Evolutionary conservation across 2,329 filamentous ascomycete genomes (phyloP), one percentile per base, ranked within the genome.

Genomic region (Botryosphaeria dothidea): DNA sequence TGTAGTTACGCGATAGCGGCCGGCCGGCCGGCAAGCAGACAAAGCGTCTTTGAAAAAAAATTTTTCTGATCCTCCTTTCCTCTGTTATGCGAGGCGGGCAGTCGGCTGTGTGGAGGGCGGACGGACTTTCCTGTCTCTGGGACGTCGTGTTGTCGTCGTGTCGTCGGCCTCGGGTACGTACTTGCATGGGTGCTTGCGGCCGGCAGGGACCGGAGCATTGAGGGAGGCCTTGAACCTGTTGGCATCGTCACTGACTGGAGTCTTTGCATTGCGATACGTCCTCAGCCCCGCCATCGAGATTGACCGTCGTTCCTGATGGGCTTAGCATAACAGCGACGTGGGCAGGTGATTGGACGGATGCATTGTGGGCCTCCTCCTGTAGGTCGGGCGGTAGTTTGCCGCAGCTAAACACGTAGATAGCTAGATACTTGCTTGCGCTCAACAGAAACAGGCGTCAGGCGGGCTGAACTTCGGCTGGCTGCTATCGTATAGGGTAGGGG

Each of bases 341-440:
- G 54, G 15, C 9, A 23, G 54, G 23, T 36, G 54, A 57, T 57
- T 57, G 54, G 54, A 13, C 54, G 54, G 54, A 36, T 9, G 54
- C 36, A n/a, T 17, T 5, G 54, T 57, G 54, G 54, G 34, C 21
- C 54, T 13, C 8, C 21, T 19, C 13, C 54, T 29, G 25, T 29
- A 29, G 38, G 54, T 57, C 36, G 54, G 15, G 17, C 25, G 46
- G 52, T 43, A 45, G 54, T 27, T 57, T 29, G 25, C 36, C 54
- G 54, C 23, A 43, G 54, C 54, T 31, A 57, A 57, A 57, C 54
- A 57, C 54, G 54, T 57, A 57, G 54, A 23, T 57, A 29, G 34
- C 15, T 56, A 36, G 25, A 25, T 7, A 9, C 4, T 13, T 19
- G 54, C 36, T 15, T 25, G 36, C 49, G n/a, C 21, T n/a, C 9